Evolutionary conservation across 495 filamentous ascomycete genomes (phyloP), one percentile per base, ranked within the genome.

Genomic region (Lichenothelia convexa): DNA sequence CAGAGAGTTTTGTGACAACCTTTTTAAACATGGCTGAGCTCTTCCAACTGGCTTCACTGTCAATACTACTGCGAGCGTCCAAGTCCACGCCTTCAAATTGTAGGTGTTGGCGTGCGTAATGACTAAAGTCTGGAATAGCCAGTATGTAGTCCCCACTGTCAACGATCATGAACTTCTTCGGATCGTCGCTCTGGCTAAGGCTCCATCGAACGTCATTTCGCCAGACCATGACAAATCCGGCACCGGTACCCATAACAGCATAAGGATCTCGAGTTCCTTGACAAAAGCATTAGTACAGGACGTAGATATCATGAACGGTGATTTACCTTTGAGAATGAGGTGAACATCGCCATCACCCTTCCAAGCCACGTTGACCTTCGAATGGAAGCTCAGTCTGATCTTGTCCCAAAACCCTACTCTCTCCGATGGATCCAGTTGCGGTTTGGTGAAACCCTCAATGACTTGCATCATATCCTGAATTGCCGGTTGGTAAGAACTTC

Each of bases 381-480:
- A 95, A 56, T 99, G 89, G 51, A 92, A 85, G 46, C 76, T 85
- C 13, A 99, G 67, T 40, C 89, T 65, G 21, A 99, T 93, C 64
- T 99, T 99, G 54, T 99, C 89, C 89, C 89, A 99, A 61, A 99
- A 99, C 5, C 89, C 89, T 32, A 83, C 80, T 30, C 80, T 70
- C 27, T 99, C 89, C 1, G 87, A 94, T 4, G 80, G 80, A 56
- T 95, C 89, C 26, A 93, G 63, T 44, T 91, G 84, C 3, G 83
- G 80, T 46, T 95, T 99, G 7, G 86, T 93, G 58, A 99, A 93
- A 0, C 79, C 79, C 61, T 99, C 89, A 40, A 99, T 82, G 18
- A 91, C 83, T 73, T 95, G 93, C 89, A 99, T 99, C 81, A 94
- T 93, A 48, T 99, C 89, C 55, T 99, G 89, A 36, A 99, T 94